Evolutionary conservation across 2,329 filamentous ascomycete species (phyloP).

Genomic region (Colletotrichum siamense): DNA sequence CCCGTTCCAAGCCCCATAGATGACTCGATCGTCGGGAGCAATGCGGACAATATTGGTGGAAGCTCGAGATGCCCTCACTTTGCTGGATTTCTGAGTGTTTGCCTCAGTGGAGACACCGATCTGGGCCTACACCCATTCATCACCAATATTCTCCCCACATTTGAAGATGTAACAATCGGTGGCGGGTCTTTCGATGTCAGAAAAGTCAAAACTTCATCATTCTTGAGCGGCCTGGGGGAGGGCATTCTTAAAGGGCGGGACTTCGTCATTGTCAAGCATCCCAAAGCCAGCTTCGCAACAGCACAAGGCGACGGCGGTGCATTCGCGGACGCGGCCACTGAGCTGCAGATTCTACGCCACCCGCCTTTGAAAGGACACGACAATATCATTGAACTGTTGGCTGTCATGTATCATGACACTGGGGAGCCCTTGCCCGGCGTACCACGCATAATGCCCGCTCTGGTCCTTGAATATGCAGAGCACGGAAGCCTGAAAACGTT

Average conservation of each 20-base stretch:
- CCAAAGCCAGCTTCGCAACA: neutral
- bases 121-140: neutral
- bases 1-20: neutral
- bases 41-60: neutral
- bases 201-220: neutral
- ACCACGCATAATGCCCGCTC: neutral
- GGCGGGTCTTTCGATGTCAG: neutral
- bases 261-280: neutral
- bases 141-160: neutral
- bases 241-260: neutral
- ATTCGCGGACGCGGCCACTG: neutral
- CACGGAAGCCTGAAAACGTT: neutral
- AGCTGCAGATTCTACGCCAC: neutral
- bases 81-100: neutral
- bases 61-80: neutral
- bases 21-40: neutral
- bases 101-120: neutral
- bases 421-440: neutral
- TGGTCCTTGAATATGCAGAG: neutral
- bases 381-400: neutral
- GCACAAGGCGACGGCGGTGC: neutral
- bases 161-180: neutral
- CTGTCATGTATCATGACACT: neutral
- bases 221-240: neutral
- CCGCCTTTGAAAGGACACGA: neutral